These are phyloP conservation scores for Mycocentrospora acerina DNA, from an alignment of 2,329 filamentous ascomycete genomes.

Conservation along the genomic window DNA sequence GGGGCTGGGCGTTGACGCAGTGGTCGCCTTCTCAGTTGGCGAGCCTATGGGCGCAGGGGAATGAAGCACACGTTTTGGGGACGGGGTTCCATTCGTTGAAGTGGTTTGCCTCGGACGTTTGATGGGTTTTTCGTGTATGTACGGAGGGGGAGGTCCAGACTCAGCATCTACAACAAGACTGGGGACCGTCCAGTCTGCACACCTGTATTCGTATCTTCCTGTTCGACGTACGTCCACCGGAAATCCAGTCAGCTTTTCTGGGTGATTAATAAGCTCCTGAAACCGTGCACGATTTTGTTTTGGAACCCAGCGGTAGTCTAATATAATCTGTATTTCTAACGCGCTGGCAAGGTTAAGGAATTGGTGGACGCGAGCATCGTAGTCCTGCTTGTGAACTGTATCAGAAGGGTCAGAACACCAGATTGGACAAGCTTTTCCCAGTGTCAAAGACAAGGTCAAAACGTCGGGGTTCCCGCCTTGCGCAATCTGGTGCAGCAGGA, in stretches of 20 bases:
- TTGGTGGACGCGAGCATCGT: not conserved
- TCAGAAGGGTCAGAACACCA: not conserved
- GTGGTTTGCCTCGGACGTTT: not conserved
- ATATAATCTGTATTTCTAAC: not conserved
- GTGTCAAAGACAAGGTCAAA: not conserved
- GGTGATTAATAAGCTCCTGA: not conserved
- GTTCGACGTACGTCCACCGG: not conserved
- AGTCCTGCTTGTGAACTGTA: not conserved
- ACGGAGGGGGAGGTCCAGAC: not conserved
- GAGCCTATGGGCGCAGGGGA: not conserved
- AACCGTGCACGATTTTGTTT: not conserved
- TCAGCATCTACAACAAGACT: not conserved
- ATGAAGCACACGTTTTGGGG: not conserved
- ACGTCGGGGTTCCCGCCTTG: not conserved
- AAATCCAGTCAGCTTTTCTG: not conserved
- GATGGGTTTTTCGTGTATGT: not conserved
- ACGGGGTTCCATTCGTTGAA: not conserved
- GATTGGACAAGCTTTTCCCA: not conserved
- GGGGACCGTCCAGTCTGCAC: not conserved
- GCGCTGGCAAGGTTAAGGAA: not conserved
- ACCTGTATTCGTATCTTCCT: not conserved
- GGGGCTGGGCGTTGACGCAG: not conserved
- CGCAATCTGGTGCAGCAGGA: slow-evolving; percentile 1
- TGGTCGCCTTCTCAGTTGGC: slow-evolving; percentile 1
- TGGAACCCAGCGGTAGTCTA: slow-evolving; percentile 1